These are phyloP conservation scores for Marasmius fiardii DNA, from an alignment of 1,284 basidiomycete genomes.

Conservation along the genomic window DNA sequence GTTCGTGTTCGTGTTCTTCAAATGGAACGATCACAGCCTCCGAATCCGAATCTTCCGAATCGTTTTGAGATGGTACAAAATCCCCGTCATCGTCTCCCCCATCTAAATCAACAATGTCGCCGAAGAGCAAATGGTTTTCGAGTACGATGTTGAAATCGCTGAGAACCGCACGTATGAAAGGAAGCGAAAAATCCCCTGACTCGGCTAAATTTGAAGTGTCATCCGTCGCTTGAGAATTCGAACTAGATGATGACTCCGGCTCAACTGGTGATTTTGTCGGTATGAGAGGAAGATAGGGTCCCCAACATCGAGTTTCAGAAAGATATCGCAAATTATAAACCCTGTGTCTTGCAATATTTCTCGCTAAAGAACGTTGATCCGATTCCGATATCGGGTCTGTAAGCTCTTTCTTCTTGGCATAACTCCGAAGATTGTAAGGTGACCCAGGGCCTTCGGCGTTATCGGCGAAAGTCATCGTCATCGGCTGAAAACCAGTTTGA, in stretches of 20 bases:
- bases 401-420: background rate
- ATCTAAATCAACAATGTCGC: background rate
- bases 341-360: conserved; percentile 9
- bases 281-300: conserved; percentile 31
- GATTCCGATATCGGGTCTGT: background rate
- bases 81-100: conserved; percentile 12
- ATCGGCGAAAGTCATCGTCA: background rate
- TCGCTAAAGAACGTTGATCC: conserved; percentile 6
- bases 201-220: background rate
- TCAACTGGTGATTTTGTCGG: background rate
- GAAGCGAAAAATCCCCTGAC: background rate
- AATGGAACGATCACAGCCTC: background rate
- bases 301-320: conserved; percentile 31
- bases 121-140: background rate
- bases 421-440: conserved; percentile 10
- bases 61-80: background rate
- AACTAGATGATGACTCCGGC: background rate
- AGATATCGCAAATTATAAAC: conserved; percentile 44
- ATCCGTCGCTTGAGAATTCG: background rate
- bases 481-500: conserved; percentile 1
- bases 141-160: conserved; percentile 3
- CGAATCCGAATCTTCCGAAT: background rate
- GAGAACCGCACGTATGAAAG: conserved; percentile 8
- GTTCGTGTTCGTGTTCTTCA: too few species aligned
- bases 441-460: background rate